These are phyloP conservation scores for Alternaria sp. DNA, from an alignment of 2,329 filamentous ascomycete species.

Conservation along the genomic window DNA sequence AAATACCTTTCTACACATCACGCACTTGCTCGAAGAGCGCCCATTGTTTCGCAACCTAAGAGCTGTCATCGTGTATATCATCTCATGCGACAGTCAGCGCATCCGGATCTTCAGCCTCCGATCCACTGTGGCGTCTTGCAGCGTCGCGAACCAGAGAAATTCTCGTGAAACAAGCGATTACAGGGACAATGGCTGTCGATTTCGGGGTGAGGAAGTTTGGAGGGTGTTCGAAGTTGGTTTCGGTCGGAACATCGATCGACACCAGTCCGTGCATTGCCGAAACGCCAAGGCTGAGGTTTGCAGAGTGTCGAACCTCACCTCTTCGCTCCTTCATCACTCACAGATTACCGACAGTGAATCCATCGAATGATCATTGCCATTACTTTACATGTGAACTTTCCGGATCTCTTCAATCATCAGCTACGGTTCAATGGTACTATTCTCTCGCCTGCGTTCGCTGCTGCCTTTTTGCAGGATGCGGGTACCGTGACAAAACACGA, in stretches of 20 bases:
- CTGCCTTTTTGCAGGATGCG: not conserved
- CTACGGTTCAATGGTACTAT: not conserved
- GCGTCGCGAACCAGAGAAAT: not conserved
- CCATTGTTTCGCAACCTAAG: not conserved
- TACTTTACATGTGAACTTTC: not conserved
- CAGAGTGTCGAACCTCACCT: constrained; percentile 12
- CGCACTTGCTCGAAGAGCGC: constrained; percentile 2
- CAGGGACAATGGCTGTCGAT: constrained; percentile 8
- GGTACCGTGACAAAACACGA: not conserved
- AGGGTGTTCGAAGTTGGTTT: constrained; percentile 28
- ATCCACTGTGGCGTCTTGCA: not conserved
- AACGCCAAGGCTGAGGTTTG: constrained; percentile 22
- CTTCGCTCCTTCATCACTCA: constrained; percentile 2
- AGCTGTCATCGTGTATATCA: not conserved
- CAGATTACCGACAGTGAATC: not conserved
- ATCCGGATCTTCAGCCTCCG: not conserved
- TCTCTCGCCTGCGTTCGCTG: not conserved
- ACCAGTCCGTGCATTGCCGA: constrained; percentile 20
- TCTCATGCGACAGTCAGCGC: not conserved
- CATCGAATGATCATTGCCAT: not conserved
- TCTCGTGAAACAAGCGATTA: not conserved
- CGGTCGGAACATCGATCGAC: constrained; percentile 11
- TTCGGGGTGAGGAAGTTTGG: constrained; percentile 16
- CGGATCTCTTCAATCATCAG: not conserved
- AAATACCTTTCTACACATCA: not conserved